Percentiles rank a stretch among this genome's conserved stretches.
phyloP scores from a whole-genome alignment of 768 basidiomycete species.

The Amanita exitialis region DNA sequence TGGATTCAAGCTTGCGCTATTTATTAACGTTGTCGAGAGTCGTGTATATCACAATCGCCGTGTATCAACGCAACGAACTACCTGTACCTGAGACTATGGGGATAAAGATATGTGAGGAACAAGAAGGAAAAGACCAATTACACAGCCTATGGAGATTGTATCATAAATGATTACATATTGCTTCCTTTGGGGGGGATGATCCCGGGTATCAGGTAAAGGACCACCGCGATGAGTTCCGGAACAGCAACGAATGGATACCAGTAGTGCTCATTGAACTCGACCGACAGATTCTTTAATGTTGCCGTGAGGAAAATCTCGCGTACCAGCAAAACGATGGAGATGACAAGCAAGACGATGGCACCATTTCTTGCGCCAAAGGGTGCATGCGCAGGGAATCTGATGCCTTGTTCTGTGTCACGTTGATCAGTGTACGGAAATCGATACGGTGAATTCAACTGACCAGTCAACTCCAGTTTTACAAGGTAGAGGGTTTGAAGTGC shows the following conservation, averaged over 20 bases:
- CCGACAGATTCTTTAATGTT: conserved; percentile 17
- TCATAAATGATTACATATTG: neutral
- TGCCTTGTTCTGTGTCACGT: conserved; percentile 1
- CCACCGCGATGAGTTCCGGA: conserved; percentile 28
- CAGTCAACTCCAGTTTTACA: conserved; percentile 10
- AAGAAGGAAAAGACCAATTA: no score
- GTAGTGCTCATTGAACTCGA: conserved; percentile 21
- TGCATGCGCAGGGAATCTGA: neutral
- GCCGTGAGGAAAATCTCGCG: conserved; percentile 27
- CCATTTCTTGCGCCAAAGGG: conserved; percentile 20
- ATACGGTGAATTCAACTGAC: conserved; percentile 8
- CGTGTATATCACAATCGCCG: no score
- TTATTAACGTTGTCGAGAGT: no score
- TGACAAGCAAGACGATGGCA: conserved; percentile 19
- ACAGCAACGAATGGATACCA: conserved; percentile 33
- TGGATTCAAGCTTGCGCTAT: no score
- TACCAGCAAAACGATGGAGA: conserved; percentile 25
- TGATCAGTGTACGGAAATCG: neutral
- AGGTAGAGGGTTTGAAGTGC: conserved; percentile 20
- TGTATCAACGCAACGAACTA: no score
- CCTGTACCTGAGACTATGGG: no score
- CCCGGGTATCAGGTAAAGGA: conserved; percentile 16
- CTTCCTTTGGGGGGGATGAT: conserved; percentile 19
- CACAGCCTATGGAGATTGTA: neutral
- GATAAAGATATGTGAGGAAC: no score